Base-by-base conservation (phyloP, 108 stramenopile genomes). In the Nitzschia sp. region DNA sequence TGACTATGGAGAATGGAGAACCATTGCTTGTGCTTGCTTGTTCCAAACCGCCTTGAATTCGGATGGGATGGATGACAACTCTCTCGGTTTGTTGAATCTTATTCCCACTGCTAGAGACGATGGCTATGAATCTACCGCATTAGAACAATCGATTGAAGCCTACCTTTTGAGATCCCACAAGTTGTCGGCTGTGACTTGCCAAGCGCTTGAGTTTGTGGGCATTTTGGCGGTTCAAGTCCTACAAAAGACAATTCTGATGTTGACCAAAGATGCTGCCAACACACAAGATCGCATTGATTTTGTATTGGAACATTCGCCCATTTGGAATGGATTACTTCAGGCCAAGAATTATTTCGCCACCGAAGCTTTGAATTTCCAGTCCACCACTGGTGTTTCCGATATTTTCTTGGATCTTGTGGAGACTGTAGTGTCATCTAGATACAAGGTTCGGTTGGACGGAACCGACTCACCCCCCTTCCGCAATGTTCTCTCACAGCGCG, bases 31-130 rank as follows among this genome's bases (percentile, higher is more conserved):
- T 10, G 79, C 83, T 14, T 83, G 88, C 66, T 57, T 93, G 24
- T 21, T 93, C 50, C 87, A 86, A 55, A 75, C 77, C 20, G 57
- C 84, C 8, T 58, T 93, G 10, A 66, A 83, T 21, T 81, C 84
- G 25, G 85, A 82, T 10, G 82, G 82, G 12, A 73, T 87, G 21
- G 92, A 88, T 66, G 68, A 67, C 37, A 51, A 78, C 11, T 70
- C 81, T 8, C 67, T 89, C 25, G 63, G 67, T 41, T 52, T 71
- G 53, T 67, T 89, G 25, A 77, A 75, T 3, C 48, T 88, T 9
- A 54, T 92, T 19, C 67, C 69, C 14, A 19, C 48, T n/a, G 42
- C 51, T 41, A 65, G 15, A 34, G 65, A 57, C 10, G 25, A 10
- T 7, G 63, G 22, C 55, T 77, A 66, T 55, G 41, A 40, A 20